Conservation (phyloP, 768 basidiomycete species). For the Lactarius tabidus region DNA sequence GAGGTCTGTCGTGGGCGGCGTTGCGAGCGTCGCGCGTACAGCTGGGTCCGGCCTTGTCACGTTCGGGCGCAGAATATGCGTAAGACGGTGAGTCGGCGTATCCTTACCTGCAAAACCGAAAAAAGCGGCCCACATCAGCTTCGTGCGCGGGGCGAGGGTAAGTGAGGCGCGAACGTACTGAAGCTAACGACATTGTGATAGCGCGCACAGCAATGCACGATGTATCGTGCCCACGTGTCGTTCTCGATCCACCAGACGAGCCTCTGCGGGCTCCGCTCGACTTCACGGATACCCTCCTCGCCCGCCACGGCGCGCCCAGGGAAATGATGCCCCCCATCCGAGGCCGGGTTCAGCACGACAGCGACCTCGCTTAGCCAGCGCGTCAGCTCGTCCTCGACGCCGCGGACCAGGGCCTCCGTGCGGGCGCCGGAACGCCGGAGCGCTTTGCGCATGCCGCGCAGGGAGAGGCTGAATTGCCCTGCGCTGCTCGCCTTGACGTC, state of each 20-base stretch:
- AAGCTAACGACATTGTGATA: slow-evolving; percentile 79
- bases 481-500: slow-evolving; percentile 56
- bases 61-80: slow-evolving; percentile 78
- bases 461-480: slow-evolving; percentile 69
- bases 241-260: slow-evolving; percentile 70
- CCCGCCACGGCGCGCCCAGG: slow-evolving; percentile 49
- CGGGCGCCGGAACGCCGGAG: slow-evolving; percentile 59
- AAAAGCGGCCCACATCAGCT: background rate
- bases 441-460: slow-evolving; percentile 69
- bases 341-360: slow-evolving; percentile 48
- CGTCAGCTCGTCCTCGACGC: slow-evolving; percentile 59
- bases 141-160: background rate
- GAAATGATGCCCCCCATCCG: slow-evolving; percentile 28
- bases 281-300: slow-evolving; percentile 55
- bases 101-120: slow-evolving; percentile 49
- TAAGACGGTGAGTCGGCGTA: slow-evolving; percentile 53
- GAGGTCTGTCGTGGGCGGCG: slow-evolving; percentile 69
- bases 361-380: slow-evolving; percentile 60
- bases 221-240: slow-evolving; percentile 72
- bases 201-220: slow-evolving; percentile 78
- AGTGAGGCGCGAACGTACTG: slow-evolving; percentile 47
- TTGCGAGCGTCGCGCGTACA: slow-evolving; percentile 47
- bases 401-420: slow-evolving; percentile 59
- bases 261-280: slow-evolving; percentile 59
- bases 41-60: slow-evolving; percentile 54